Percentiles rank a stretch among this genome's conserved stretches.
phyloP scores from a whole-genome alignment of 129 eudicot genomes.

The Dittrichia graveolens region DNA sequence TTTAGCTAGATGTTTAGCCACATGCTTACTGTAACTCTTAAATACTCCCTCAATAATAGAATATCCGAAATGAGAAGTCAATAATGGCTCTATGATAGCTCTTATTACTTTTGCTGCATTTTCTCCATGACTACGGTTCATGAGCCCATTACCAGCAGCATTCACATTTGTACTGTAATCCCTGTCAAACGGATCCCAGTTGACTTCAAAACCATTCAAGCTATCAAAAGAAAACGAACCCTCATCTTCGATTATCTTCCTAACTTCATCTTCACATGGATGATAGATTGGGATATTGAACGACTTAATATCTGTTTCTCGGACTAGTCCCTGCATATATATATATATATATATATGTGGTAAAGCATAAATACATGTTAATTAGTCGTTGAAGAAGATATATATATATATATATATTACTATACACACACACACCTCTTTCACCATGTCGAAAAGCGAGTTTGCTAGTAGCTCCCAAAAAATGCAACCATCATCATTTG shows the following conservation, averaged over 20 bases:
- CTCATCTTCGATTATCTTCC: slow-evolving; percentile 19
- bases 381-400: slow-evolving; percentile 1
- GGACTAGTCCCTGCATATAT: slow-evolving; percentile 46
- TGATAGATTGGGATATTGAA: slow-evolving; percentile 41
- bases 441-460: slow-evolving; percentile 34
- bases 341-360: too few relatives aligned
- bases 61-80: slow-evolving; percentile 43
- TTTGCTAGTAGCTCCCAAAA: slow-evolving; percentile 20
- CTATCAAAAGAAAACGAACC: slow-evolving; percentile 34
- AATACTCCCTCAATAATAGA: slow-evolving; percentile 33
- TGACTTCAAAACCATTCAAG: slow-evolving; percentile 2
- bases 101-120: slow-evolving; percentile 26
- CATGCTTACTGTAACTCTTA: slow-evolving; percentile 12
- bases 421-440: too few relatives aligned
- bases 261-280: slow-evolving; percentile 39
- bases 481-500: slow-evolving; percentile 13
- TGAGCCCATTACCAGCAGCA: neutral
- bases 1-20: slow-evolving; percentile 13
- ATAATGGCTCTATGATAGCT: slow-evolving; percentile 33
- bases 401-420: too few relatives aligned
- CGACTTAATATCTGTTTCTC: slow-evolving; percentile 31
- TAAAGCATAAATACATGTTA: neutral
- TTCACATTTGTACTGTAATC: slow-evolving; percentile 17
- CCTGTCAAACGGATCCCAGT: slow-evolving; percentile 33
- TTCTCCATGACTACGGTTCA: slow-evolving; percentile 12